Base-by-base conservation (phyloP, 495 filamentous ascomycete genomes). In the Aspergillus biplanus region DNA sequence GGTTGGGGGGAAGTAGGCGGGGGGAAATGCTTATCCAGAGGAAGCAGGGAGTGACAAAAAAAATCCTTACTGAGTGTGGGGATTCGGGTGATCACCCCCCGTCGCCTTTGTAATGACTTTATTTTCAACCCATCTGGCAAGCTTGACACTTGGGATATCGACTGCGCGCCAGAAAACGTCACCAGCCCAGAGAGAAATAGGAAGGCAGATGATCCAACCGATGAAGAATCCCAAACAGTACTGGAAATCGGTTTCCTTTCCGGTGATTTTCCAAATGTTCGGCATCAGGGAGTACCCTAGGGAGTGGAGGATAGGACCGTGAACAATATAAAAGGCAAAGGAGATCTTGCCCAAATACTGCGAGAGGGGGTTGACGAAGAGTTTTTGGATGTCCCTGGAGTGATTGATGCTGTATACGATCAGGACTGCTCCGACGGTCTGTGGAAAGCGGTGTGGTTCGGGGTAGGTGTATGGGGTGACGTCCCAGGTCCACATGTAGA, bases 331-430 rank as follows among this genome's bases (percentile, higher is more conserved):
- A 16, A 90, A 82, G 11, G 84, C 78, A 65, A 80, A 90, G 0
- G 85, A 88, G 49, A 90, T 80, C 31, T 83, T 80, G 44, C 86
- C 87, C 13, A 86, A 78, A 66, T 89, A 89, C 66, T 87, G 87
- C 21, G 85, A 84, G 0, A 88, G 50, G 0, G 75, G 69, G 46
- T 82, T 81, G 49, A 78, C 81, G 71, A 89, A 86, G 42, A 88
- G 66, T 34, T 70, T 72, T 61, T 84, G 81, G 61, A 89, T 74
- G 13, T 80, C 78, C 0, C 68, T 70, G 46, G 85, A 78, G 53
- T 86, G 82, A 39, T 83, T 84, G 64, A 83, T 80, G 32, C 81
- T 78, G 64, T 79, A 81, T 12, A 89, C 85, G 33, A 85, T 81
- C 37, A 85, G 72, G 12, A 82, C 74, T 1, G 85, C 86, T 7